These are phyloP conservation scores for Hericium rajendrae DNA, from an alignment of 768 basidiomycete species.

Conservation along the genomic window DNA sequence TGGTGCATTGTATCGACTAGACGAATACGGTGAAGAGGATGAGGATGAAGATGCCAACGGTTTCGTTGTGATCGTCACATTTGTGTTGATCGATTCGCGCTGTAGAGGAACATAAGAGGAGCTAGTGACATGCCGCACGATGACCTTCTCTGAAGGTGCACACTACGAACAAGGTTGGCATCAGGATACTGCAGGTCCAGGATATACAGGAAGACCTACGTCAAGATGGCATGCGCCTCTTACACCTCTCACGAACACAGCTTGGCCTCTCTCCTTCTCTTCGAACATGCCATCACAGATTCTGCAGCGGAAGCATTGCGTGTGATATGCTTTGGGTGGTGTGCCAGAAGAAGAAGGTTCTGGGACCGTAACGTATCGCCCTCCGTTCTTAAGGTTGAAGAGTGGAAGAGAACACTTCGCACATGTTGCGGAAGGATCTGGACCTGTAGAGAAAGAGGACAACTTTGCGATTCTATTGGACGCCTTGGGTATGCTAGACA, in stretches of 20 bases:
- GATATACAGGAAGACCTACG: conserved; percentile 21
- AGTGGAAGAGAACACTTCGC: conserved; percentile 49
- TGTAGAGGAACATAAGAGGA: conserved; percentile 1
- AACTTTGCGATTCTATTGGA: conserved; percentile 18
- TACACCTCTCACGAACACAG: conserved; percentile 59
- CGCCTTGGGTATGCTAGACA: neutral
- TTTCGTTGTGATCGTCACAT: neutral
- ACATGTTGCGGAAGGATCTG: conserved; percentile 39
- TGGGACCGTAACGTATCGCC: conserved; percentile 66
- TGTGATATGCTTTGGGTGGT: conserved; percentile 56
- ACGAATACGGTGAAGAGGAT: conserved; percentile 15
- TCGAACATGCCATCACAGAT: conserved; percentile 57
- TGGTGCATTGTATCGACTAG: conserved; percentile 32
- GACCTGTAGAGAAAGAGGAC: conserved; percentile 14
- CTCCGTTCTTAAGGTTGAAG: conserved; percentile 46
- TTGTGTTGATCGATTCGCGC: too few species aligned
- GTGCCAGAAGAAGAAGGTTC: conserved; percentile 30
- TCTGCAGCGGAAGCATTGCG: conserved; percentile 65
- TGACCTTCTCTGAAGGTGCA: conserved; percentile 35
- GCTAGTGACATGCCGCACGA: conserved; percentile 20
- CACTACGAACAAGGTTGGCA: conserved; percentile 24
- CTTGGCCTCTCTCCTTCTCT: conserved; percentile 50
- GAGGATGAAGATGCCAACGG: conserved; percentile 12
- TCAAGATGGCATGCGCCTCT: conserved; percentile 64
- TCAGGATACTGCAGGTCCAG: neutral